Evolutionary conservation across 345 rosid species (phyloP).

Genomic region (Nephelium lappaceum): DNA sequence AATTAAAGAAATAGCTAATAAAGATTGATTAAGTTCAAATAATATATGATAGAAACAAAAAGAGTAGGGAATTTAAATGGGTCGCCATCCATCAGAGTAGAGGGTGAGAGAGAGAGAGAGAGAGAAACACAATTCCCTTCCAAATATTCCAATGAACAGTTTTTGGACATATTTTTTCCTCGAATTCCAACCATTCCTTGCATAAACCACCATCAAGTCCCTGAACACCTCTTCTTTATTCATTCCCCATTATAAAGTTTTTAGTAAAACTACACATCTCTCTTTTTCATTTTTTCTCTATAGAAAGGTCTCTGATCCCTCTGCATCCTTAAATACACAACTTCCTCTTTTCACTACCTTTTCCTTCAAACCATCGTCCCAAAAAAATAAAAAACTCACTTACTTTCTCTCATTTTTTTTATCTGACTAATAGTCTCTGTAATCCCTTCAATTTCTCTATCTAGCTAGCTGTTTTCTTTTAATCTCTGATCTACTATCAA

Average conservation of each 20-base stretch:
- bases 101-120: neutral
- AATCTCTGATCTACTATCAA: constrained; percentile 24
- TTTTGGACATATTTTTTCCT: constrained; percentile 29
- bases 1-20: constrained; percentile 26
- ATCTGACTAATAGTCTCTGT: constrained; percentile 35
- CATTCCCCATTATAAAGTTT: constrained; percentile 25
- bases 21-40: neutral
- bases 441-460: constrained; percentile 25
- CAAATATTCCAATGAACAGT: constrained; percentile 53
- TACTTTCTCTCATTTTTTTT: constrained; percentile 30
- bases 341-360: constrained; percentile 42
- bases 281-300: constrained; percentile 6
- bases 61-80: constrained; percentile 26
- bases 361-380: constrained; percentile 41
- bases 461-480: neutral
- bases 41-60: constrained; percentile 23
- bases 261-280: constrained; percentile 16
- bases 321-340: constrained; percentile 40
- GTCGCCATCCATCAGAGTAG: constrained; percentile 46
- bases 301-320: constrained; percentile 34
- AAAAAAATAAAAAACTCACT: constrained; percentile 22
- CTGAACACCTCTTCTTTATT: constrained; percentile 11
- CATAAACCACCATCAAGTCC: constrained; percentile 22
- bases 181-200: constrained; percentile 53
- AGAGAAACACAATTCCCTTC: constrained; percentile 39